Percentiles rank a stretch among this genome's conserved stretches.
Evolutionary conservation across 495 filamentous ascomycete genomes (phyloP).

Genomic region (Podospora fimiseda): DNA sequence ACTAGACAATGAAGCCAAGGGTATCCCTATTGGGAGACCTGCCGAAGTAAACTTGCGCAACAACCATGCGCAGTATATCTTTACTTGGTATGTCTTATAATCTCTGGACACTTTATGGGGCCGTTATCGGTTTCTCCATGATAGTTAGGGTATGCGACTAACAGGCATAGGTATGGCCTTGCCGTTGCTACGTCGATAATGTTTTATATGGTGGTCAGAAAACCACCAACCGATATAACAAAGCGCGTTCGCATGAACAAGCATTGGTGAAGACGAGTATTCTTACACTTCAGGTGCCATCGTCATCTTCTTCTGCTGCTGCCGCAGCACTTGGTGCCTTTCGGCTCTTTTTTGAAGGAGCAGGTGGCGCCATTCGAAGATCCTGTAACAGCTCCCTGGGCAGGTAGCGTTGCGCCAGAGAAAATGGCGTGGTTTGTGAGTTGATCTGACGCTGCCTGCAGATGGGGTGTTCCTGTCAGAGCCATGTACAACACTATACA

Average conservation of each 20-base stretch:
- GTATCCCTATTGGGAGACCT: slow-evolving; percentile 87
- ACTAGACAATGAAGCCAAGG: slow-evolving; percentile 65
- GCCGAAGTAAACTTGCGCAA: slow-evolving; percentile 92
- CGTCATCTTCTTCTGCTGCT: slow-evolving; percentile 17
- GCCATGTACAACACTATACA: slow-evolving; percentile 27
- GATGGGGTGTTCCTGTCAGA: slow-evolving; percentile 16
- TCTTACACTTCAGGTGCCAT: slow-evolving; percentile 18
- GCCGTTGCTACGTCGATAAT: slow-evolving; percentile 83
- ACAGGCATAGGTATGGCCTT: slow-evolving; percentile 69
- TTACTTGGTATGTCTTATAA: slow-evolving; percentile 72
- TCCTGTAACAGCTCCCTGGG: slow-evolving; percentile 78
- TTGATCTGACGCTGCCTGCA: slow-evolving; percentile 72
- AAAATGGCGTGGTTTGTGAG: slow-evolving; percentile 67
- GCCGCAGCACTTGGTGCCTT: no score
- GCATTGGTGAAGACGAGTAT: slow-evolving; percentile 54
- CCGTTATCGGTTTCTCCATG: no score
- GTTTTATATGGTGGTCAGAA: slow-evolving; percentile 88
- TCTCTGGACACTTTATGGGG: no score
- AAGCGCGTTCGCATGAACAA: slow-evolving; percentile 73
- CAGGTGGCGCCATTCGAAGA: slow-evolving; percentile 63
- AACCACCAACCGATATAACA: slow-evolving; percentile 66
- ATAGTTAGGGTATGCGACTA: slow-evolving; percentile 2
- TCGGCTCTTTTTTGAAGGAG: slow-evolving; percentile 17
- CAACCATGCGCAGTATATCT: slow-evolving; percentile 96
- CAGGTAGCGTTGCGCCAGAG: slow-evolving; percentile 72